Percentiles rank a stretch among this genome's conserved stretches.
Conservation (phyloP, 2,329 filamentous ascomycete genomes). For the Phaeomoniella chlamydospora region DNA sequence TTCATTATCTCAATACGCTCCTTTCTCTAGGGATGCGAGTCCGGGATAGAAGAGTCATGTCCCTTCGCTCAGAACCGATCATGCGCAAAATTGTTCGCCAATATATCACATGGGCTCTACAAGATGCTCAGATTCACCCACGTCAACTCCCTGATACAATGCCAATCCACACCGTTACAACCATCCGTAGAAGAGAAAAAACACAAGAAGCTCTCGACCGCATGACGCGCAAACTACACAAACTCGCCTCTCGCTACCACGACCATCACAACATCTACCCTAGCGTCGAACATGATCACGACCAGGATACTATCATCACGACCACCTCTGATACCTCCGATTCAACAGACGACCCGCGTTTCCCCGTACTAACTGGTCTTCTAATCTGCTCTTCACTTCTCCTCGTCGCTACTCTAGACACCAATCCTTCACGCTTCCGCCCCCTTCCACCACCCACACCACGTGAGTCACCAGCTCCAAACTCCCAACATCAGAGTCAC, state of each 20-base stretch:
- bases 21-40: slow-evolving; percentile 35
- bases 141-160: slow-evolving; percentile 17
- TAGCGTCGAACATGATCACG: slow-evolving; percentile 4
- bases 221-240: slow-evolving; percentile 27
- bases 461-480: not conserved
- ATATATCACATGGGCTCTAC: slow-evolving; percentile 40
- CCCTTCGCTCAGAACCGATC: slow-evolving; percentile 17
- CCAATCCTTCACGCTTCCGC: slow-evolving; percentile 16
- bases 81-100: slow-evolving; percentile 26
- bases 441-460: not conserved
- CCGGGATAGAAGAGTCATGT: slow-evolving; percentile 31
- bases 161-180: slow-evolving; percentile 31
- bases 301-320: not conserved
- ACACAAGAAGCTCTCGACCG: slow-evolving; percentile 25
- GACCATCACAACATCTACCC: slow-evolving; percentile 10
- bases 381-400: slow-evolving; percentile 38
- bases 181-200: slow-evolving; percentile 22
- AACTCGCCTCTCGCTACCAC: slow-evolving; percentile 27
- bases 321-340: slow-evolving; percentile 3
- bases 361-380: slow-evolving; percentile 39
- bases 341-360: slow-evolving; percentile 8
- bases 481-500: not conserved
- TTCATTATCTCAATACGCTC: slow-evolving; percentile 33
- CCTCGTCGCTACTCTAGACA: slow-evolving; percentile 35
- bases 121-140: slow-evolving; percentile 27